Percentiles rank a stretch among this genome's conserved stretches.
Evolutionary conservation across 148 eudicot genomes (phyloP).

Genomic region (Cornus suecica): DNA sequence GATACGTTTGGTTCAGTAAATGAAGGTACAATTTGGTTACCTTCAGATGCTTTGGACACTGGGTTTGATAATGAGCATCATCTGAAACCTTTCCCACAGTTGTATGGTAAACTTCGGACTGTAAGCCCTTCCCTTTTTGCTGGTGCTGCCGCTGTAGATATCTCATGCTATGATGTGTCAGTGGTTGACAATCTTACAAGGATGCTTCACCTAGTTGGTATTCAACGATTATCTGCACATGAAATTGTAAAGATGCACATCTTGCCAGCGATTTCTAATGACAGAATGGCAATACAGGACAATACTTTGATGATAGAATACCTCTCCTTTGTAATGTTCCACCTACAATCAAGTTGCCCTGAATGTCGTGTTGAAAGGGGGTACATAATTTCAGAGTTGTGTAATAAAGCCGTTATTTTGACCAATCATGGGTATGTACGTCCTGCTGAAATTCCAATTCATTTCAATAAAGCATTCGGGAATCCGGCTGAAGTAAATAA

Average conservation of each 20-base stretch:
- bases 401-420: slow-evolving; percentile 55
- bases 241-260: slow-evolving; percentile 77
- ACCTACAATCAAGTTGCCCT: slow-evolving; percentile 71
- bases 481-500: slow-evolving; percentile 55
- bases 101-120: slow-evolving; percentile 63
- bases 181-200: slow-evolving; percentile 41
- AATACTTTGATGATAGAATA: slow-evolving; percentile 60
- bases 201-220: slow-evolving; percentile 74
- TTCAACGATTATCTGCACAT: slow-evolving; percentile 76
- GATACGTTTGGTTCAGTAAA: slow-evolving; percentile 65
- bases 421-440: slow-evolving; percentile 76
- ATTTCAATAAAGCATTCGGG: slow-evolving; percentile 68
- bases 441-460: slow-evolving; percentile 57
- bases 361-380: slow-evolving; percentile 61
- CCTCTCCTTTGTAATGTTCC: slow-evolving; percentile 72
- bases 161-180: slow-evolving; percentile 19
- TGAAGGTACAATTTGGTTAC: slow-evolving; percentile 84
- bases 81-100: slow-evolving; percentile 50
- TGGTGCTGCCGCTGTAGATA: slow-evolving; percentile 39
- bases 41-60: slow-evolving; percentile 36
- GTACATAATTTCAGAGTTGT: slow-evolving; percentile 54
- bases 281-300: slow-evolving; percentile 20
- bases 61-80: slow-evolving; percentile 40
- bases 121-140: slow-evolving; percentile 66
- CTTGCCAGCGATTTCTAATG: slow-evolving; percentile 64